Base-by-base conservation (phyloP, 2,329 filamentous ascomycete species). In the Cladosporium sp. region DNA sequence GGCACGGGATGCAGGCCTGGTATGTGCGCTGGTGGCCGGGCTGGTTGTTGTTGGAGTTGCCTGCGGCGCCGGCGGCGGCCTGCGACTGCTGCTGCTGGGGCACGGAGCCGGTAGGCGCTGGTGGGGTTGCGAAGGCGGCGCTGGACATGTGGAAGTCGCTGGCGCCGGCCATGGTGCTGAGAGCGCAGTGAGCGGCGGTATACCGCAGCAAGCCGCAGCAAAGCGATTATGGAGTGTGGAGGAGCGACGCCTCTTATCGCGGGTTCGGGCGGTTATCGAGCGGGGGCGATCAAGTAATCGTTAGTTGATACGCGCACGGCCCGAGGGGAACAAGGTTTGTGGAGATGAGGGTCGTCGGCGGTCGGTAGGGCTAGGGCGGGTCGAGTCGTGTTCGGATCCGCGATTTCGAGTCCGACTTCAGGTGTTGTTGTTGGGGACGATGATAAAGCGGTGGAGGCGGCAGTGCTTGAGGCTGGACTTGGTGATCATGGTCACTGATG, bases 1-100 rank as follows among this genome's bases (percentile, higher is more conserved):
- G 72, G 63, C 80, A 82, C 42, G 77, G 77, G 53, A 78, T 78
- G 58, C 79, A 76, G 52, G 74, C 74, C 28, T 50, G 61, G 57
- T 63, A 62, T 49, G 60, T 62, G 56, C 61, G 61, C 44, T 62
- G 60, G 43, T 63, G 61, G 28, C 45, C 52, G 11, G 55, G 52
- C 41, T 52, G 34, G n/a, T 53, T 45, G 13, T 38, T 48, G 43
- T 16, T 43, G 14, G n/a, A 18, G 48, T n/a, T 19, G 28, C 16
- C 50, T 46, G 42, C 52, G 35, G 31, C 45, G 18, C 37, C 41
- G 37, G 34, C 42, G 35, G 56, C 48, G 9, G 37, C 35, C 49
- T 52, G 55, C 43, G 57, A 56, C 49, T 56, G 46, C 28, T 16
- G n/a, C 14, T 22, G 33, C 38, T 38, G 46, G 38, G 38, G 37